Evolutionary conservation across 768 basidiomycete genomes (phyloP), one percentile per base, ranked within the genome.

Genomic region (Psilocybe cyanescens): DNA sequence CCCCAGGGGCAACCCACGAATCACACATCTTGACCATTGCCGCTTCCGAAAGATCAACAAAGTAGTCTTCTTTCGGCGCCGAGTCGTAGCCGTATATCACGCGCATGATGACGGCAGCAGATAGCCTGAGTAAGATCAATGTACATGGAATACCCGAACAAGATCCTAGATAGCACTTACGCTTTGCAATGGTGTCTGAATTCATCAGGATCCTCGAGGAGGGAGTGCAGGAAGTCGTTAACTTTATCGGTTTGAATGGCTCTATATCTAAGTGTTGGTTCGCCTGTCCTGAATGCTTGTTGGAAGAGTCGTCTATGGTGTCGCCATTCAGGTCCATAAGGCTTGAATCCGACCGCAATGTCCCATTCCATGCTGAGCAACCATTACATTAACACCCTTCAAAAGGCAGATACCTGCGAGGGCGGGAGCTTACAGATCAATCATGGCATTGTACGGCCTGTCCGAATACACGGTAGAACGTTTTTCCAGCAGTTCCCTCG

Each of bases 71-170:
- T 47, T 60, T 67, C 3, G 70, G 62, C 6, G 54, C 44, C 4
- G 70, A 59, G 7, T 72, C 68, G 53, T 72, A 67, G 1, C 79
- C 79, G 55, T 79, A 80, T 19, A 74, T 70, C 16, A 74, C 65
- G 8, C 72, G 70, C 58, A 81, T 68, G 44, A 76, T 74, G 45
- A 74, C 68, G 2, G 74, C 69, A 17, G 72, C 74, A 28, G 76
- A 68, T 59, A 75, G 61, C 28, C 78, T 80, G 51, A 8, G 55
- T 11, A 16, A 46, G 14, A 39, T 24, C 39, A 33, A n/a, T 16
- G 9, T 31, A 30, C 33, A 49, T 11, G 33, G 33, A 35, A 24
- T 16, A 41, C 19, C 30, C 48, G n/a, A 16, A 58, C 1, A 12
- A 39, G 9, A 33, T 17, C 12, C 41, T 35, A 4, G 31, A 16